Base-by-base conservation (phyloP, 2,329 filamentous ascomycete genomes). In the Aspergillus sp. region DNA sequence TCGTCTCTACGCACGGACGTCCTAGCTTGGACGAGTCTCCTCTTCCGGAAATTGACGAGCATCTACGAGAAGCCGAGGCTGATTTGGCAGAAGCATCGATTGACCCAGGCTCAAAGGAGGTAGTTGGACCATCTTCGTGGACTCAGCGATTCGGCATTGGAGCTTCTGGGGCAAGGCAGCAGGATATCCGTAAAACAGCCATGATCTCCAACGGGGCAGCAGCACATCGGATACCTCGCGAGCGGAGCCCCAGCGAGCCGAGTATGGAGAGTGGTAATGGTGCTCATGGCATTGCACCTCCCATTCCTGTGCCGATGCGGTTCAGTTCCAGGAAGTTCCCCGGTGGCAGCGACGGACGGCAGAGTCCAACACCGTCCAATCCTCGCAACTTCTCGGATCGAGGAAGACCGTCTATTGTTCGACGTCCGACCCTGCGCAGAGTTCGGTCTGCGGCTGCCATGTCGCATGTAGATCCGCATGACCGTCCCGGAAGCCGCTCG, bases 251-350 rank as follows among this genome's bases (percentile, higher is more conserved):
- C 2, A 80, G 79, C 51, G 76, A 76, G 25, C 79, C 79, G 10
- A 78, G 76, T 58, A 72, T 79, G 19, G 76, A 80, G 32, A 76
- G 74, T 57, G 72, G 73, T 47, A 77, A 70, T 60, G 68, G 71
- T 55, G 70, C 69, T 25, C 74, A 74, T n/a, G 74, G 70, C 36
- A 70, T 72, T 54, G 68, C 71, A 55, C 93, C 95, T 28, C 95
- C 95, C 0, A 97, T 96, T 80, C 93, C 95, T 0, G 96, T 99
- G 6, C 95, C 95, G 0, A 89, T 89, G 3, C 84, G 95, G 59
- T 91, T 91, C 30, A 98, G 94, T 76, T 99, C 93, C 5, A 87
- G 92, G 61, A 88, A 89, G 69, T 84, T 89, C 21, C 85, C 87
- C 0, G 77, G 87, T 66, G 80, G 84, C 54, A 92, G 90, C 72